Conservation (phyloP, 2,329 filamentous ascomycete genomes). For the Colletotrichum salicis region DNA sequence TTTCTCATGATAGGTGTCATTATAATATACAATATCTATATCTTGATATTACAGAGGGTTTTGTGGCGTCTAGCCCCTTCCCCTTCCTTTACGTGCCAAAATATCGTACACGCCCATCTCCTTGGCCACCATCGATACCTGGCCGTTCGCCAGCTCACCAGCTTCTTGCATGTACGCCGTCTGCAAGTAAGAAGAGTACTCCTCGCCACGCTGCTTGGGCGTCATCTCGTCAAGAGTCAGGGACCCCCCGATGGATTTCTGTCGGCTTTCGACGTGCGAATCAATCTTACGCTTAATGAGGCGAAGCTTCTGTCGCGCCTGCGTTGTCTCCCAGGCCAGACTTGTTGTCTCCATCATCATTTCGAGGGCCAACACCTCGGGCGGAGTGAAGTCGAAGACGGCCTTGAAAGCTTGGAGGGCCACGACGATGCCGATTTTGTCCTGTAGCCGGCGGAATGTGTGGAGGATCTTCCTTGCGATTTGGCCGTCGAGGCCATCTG, state of each 20-base stretch:
- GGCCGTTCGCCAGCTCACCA: constrained; percentile 37
- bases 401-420: constrained; percentile 56
- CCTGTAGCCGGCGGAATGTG: constrained; percentile 59
- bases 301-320: constrained; percentile 54
- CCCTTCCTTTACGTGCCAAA: constrained; percentile 7
- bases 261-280: constrained; percentile 36
- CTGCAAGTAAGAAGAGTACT: constrained; percentile 56
- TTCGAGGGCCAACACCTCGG: constrained; percentile 59
- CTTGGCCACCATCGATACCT: constrained; percentile 47
- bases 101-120: constrained; percentile 57
- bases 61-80: constrained; percentile 9
- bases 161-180: constrained; percentile 48
- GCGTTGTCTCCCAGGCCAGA: constrained; percentile 54
- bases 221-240: constrained; percentile 49
- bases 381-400: constrained; percentile 55
- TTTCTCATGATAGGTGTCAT: constrained; percentile 27
- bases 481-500: constrained; percentile 56
- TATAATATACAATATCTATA: constrained; percentile 24
- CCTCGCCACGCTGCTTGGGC: constrained; percentile 47
- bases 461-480: constrained; percentile 62
- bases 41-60: constrained; percentile 19
- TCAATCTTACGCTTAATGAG: constrained; percentile 56
- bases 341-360: constrained; percentile 57
- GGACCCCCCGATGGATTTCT: constrained; percentile 39
- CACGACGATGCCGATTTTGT: constrained; percentile 57